Conservation (phyloP, 192 early-diverging fungal genomes). For the Coemansia aciculifera region DNA sequence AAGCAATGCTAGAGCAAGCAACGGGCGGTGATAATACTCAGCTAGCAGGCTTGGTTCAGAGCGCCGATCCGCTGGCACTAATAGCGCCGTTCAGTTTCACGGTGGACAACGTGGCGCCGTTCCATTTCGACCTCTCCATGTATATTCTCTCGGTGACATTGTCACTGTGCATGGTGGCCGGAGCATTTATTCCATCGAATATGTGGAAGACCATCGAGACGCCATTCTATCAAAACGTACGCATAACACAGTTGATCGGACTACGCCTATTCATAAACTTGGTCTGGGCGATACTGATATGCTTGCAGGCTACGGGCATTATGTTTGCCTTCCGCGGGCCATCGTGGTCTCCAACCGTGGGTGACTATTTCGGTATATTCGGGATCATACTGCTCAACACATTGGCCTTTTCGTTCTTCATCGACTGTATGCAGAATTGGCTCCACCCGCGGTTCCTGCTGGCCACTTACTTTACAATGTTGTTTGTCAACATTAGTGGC, state of each 20-base stretch:
- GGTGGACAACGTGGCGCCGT: slow-evolving; percentile 48
- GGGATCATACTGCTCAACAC: slow-evolving; percentile 46
- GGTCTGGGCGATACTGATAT: slow-evolving; percentile 31
- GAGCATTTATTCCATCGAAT: slow-evolving; percentile 52
- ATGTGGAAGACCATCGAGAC: slow-evolving; percentile 56
- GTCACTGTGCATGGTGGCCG: slow-evolving; percentile 48
- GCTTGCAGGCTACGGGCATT: slow-evolving; percentile 36
- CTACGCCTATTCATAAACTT: slow-evolving; percentile 36
- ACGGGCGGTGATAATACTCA: slow-evolving; percentile 8
- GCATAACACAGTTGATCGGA: slow-evolving; percentile 28
- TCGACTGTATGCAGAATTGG: slow-evolving; percentile 53
- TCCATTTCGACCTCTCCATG: slow-evolving; percentile 49
- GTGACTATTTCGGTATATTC: slow-evolving; percentile 46
- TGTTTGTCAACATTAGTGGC: slow-evolving; percentile 46
- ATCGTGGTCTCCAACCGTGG: slow-evolving; percentile 34
- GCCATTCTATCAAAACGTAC: slow-evolving; percentile 47
- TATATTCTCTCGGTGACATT: slow-evolving; percentile 48
- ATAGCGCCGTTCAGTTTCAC: slow-evolving; percentile 39
- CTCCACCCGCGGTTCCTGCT: slow-evolving; percentile 47
- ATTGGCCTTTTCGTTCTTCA: slow-evolving; percentile 44
- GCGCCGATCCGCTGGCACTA: slow-evolving; percentile 39
- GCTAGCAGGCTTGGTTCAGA: slow-evolving; percentile 6
- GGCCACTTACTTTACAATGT: slow-evolving; percentile 37
- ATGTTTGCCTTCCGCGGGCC: slow-evolving; percentile 43
- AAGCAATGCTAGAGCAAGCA: slow-evolving; percentile 20